Base-by-base conservation (phyloP, 1,284 basidiomycete genomes). In the Sanghuangporus sanghuang region DNA sequence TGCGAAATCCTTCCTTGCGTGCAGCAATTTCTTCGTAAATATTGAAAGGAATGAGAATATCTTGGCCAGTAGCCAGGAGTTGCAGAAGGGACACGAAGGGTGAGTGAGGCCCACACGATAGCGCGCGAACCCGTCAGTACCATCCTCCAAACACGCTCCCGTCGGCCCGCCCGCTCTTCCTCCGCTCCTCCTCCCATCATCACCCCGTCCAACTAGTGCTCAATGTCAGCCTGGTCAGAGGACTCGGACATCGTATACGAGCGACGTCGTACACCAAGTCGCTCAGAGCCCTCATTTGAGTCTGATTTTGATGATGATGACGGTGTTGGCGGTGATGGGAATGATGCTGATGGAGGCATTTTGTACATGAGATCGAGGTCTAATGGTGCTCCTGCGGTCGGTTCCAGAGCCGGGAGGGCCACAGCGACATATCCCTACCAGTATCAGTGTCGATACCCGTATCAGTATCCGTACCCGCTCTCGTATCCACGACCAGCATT, bases 141-240 rank as follows among this genome's bases (percentile, higher is more conserved):
- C 27, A 44, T 36, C 6, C 12, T 7, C 16, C 40, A 23, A 36
- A 23, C 55, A n/a, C n/a, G 55, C 52, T 38, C 6, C 2, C 14
- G 21, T 16, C 23, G 27, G 27, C 11, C 21, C 16, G 44, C 16
- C 44, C 57, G 57, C 46, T 38, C 57, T 59, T 59, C 57, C 44
- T 59, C 57, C 57, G 57, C 57, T 49, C 42, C 57, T 46, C 48
- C 46, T 23, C 48, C 35, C 57, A 46, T 18, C 44, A 46, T n/a
- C 16, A n/a, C 21, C 16, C 2, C n/a, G 11, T 12, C n/a, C 44
- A n/a, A 18, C 16, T 46, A 46, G 44, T 32, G 27, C 27, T 32
- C 27, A 32, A 59, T 59, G 57, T 59, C 57, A 16, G 53, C 14
- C 27, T 11, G 38, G 32, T 38, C n/a, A 46, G 44, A 46, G 1